These are phyloP conservation scores for Naganishia liquefaciens DNA, from an alignment of 1,284 basidiomycete genomes.

Conservation along the genomic window DNA sequence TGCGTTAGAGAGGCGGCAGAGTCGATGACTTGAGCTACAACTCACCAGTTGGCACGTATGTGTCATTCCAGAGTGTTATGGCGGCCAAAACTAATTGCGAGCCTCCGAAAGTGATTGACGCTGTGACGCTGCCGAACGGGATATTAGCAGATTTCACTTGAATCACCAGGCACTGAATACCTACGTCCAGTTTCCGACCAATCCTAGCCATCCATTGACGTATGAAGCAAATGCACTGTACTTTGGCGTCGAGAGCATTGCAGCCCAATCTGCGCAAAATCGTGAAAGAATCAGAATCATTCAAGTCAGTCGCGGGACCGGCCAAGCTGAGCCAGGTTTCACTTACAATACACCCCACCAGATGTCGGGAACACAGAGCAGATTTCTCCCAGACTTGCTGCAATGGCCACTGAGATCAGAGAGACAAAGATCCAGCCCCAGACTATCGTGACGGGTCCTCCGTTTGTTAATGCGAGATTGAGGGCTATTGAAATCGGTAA, in stretches of 20 bases:
- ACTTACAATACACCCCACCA: conserved; percentile 55
- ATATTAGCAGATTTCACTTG: neutral
- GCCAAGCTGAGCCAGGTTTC: neutral
- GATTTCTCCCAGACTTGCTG: conserved; percentile 56
- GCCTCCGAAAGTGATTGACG: conserved; percentile 58
- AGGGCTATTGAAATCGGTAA: conserved; percentile 55
- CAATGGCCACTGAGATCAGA: conserved; percentile 55
- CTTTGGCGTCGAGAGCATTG: conserved; percentile 54
- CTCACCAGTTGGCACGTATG: conserved; percentile 46
- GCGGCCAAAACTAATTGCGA: conserved; percentile 57
- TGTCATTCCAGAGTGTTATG: conserved; percentile 54
- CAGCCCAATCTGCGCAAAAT: conserved; percentile 51
- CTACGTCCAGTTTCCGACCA: conserved; percentile 57
- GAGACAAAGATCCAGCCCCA: conserved; percentile 57
- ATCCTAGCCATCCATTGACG: conserved; percentile 57
- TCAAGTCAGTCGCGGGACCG: conserved; percentile 15
- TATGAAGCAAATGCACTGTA: conserved; percentile 55
- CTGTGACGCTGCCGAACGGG: conserved; percentile 45
- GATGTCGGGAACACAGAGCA: conserved; percentile 56
- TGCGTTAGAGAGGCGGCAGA: neutral
- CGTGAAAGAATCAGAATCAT: neutral
- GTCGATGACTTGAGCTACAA: too few relatives aligned
- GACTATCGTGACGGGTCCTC: conserved; percentile 54
- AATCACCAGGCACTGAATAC: conserved; percentile 5
- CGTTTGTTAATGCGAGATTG: conserved; percentile 55